Evolutionary conservation across 225 moss, liverwort and hornwort genomes (phyloP), one percentile per base, ranked within the genome.

Genomic region (Bryoerythrophyllum caledonicum): DNA sequence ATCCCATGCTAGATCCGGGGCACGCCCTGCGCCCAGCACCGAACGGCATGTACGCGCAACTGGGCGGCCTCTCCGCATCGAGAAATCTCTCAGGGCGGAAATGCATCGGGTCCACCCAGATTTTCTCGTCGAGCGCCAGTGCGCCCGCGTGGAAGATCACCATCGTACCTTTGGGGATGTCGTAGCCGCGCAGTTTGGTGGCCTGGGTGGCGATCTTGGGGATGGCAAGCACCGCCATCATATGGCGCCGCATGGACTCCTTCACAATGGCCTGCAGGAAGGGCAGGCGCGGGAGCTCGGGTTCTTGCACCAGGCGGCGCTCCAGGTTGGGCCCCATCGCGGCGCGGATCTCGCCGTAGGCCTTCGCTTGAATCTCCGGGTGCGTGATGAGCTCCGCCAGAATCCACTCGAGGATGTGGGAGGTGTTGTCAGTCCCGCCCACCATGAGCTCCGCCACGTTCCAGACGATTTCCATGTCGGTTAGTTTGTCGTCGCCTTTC

Each of bases 401-500:
- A 0, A 85, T 72, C 90, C 90, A 90, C 17, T 86, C 85, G 15
- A 83, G 37, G 8, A 84, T 80, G 34, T 85, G 81, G 0, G 80
- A 67, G 0, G 82, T 90, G 9, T 87, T 90, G 75, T 90, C 88
- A 0, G 86, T 90, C 2, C 86, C 86, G 2, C 83, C 88, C 8
- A 88, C 81, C 79, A 84, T 78, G 41, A 90, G 73, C 78, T 90
- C 90, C 21, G 76, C 78, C 0, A 88, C 71, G 62, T 86, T 88
- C 86, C 90, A 90, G 23, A 84, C 74, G 23, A 88, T 86, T 73
- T 88, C 90, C 68, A 75, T 79, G 41, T 88, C 86, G 0, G 80
- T 75, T 2, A 90, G 66, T 10, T 52, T 26, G 19, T 90, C 80
- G 0, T 88, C 80, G 10, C 83, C 85, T 20, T 74, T 63, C 1